Evolutionary conservation across 2,329 filamentous ascomycete genomes (phyloP).

Genomic region (Monosporascus cannonballus): DNA sequence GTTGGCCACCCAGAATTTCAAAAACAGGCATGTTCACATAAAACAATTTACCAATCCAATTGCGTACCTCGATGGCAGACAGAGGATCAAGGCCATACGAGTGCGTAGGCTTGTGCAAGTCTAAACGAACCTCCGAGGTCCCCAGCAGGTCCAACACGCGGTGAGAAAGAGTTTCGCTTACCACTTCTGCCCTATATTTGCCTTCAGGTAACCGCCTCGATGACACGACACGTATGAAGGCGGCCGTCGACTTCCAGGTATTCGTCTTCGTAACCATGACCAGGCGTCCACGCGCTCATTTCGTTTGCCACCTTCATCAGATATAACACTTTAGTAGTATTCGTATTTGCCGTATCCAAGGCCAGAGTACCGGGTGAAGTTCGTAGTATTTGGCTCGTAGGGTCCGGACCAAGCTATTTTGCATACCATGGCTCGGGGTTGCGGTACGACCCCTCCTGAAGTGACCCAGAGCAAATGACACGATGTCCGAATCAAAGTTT

Average conservation of each 20-base stretch:
- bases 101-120: constrained; percentile 5
- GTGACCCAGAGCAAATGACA: background rate
- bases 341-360: background rate
- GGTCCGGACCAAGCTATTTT: constrained; percentile 8
- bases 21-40: constrained; percentile 7
- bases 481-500: too few species aligned
- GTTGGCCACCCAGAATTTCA: constrained; percentile 7
- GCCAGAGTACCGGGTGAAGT: constrained; percentile 8
- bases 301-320: too few species aligned
- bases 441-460: background rate
- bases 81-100: constrained; percentile 9
- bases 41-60: constrained; percentile 7
- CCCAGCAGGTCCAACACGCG: constrained; percentile 5
- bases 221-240: constrained; percentile 6
- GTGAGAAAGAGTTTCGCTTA: constrained; percentile 2
- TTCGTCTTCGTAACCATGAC: constrained; percentile 8
- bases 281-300: too few species aligned
- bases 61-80: constrained; percentile 6
- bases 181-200: background rate
- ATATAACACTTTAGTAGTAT: too few species aligned
- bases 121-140: constrained; percentile 1
- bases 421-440: constrained; percentile 1
- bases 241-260: constrained; percentile 6
- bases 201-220: constrained; percentile 4
- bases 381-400: constrained; percentile 3